A percentile compares a stretch with the other conserved stretches of the same genome.
phyloP scores from a whole-genome alignment of 2,329 filamentous ascomycete genomes.

The Colletotrichum sp. region DNA sequence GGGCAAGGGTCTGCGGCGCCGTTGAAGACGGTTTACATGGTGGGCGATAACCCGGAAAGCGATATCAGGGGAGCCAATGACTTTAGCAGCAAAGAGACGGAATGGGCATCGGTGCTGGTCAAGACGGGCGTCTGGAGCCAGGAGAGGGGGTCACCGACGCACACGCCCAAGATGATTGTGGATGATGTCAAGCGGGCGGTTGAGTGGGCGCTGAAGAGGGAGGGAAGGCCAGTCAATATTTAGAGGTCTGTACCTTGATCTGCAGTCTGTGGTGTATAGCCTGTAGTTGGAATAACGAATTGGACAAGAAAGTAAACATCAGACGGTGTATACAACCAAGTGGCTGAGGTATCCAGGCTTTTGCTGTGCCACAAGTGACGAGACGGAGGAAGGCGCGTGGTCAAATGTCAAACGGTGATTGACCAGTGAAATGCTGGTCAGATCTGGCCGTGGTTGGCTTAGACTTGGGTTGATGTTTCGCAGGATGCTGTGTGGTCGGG shows the following conservation, averaged over 20 bases:
- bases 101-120: constrained; percentile 81
- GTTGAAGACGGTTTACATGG: constrained; percentile 87
- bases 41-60: constrained; percentile 88
- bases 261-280: not conserved
- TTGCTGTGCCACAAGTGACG: not conserved
- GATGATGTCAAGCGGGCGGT: constrained; percentile 81
- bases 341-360: not conserved
- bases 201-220: constrained; percentile 72
- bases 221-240: constrained; percentile 35
- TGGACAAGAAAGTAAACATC: not conserved
- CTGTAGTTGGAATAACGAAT: not conserved
- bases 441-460: not conserved
- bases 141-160: constrained; percentile 54
- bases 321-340: not conserved
- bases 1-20: constrained; percentile 33
- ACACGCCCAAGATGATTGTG: constrained; percentile 69
- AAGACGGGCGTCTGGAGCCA: constrained; percentile 77
- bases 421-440: not conserved
- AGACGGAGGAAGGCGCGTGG: not conserved
- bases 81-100: constrained; percentile 71
- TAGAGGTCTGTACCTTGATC: not conserved
- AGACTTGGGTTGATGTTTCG: not conserved
- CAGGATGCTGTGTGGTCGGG: not conserved
- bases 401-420: not conserved
- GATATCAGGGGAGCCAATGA: constrained; percentile 89